phyloP scores from a whole-genome alignment of 345 rosid species.

The Angophora floribunda region DNA sequence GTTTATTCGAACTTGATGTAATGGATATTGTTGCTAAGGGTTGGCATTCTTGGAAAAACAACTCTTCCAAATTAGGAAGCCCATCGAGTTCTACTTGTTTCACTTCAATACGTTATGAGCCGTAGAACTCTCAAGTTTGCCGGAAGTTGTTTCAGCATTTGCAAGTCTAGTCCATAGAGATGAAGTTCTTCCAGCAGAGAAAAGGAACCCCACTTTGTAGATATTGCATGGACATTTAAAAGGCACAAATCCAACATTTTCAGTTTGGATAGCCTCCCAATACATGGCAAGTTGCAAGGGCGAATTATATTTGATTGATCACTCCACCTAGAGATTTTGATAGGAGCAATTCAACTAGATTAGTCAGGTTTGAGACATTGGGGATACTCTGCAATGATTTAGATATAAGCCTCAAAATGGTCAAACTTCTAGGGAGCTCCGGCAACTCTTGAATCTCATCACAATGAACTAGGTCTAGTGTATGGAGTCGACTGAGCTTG shows the following conservation, averaged over 20 bases:
- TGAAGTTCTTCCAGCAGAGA: neutral
- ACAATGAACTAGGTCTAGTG: neutral
- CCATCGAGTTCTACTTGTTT: neutral
- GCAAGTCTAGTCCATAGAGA: neutral
- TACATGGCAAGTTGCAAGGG: neutral
- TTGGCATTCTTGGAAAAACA: fast-evolving
- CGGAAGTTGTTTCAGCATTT: no score
- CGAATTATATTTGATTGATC: neutral
- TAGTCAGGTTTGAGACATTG: neutral
- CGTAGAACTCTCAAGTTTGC: no score
- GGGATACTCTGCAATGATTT: neutral
- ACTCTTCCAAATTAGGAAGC: neutral
- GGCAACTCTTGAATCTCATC: neutral
- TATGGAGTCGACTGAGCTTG: no score
- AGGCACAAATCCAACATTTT: neutral
- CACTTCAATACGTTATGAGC: no score
- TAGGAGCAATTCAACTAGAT: neutral
- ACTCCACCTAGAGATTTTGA: fast-evolving
- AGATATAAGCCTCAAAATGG: fast-evolving
- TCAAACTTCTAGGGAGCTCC: neutral
- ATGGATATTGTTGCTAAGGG: no score
- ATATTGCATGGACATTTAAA: neutral
- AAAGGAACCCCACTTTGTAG: neutral
- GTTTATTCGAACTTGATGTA: no score
- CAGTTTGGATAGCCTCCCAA: neutral